phyloP scores from a whole-genome alignment of 2,329 filamentous ascomycete species.

The Calonectria pseudoreteaudii region DNA sequence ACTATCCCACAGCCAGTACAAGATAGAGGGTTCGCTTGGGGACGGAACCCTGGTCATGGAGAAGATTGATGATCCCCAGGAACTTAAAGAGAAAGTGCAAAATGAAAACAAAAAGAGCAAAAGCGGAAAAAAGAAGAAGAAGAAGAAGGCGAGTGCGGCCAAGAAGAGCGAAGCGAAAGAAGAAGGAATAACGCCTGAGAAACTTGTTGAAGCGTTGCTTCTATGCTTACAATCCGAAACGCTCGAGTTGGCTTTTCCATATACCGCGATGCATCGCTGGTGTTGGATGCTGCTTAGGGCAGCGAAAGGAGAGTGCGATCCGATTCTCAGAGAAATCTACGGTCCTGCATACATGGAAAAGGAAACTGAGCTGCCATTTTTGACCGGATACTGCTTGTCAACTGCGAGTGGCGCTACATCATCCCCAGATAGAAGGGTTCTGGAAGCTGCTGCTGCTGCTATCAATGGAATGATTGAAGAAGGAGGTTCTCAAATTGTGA shows the following conservation, averaged over 20 bases:
- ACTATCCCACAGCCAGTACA: constrained; percentile 46
- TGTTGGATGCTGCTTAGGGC: background rate
- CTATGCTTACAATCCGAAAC: constrained; percentile 51
- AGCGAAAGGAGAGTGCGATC: background rate
- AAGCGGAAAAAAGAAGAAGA: background rate
- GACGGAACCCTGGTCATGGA: background rate
- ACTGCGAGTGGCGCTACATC: background rate
- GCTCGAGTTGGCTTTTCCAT: constrained; percentile 48
- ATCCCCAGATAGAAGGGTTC: background rate
- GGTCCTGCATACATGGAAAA: background rate
- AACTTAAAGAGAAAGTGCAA: constrained; percentile 2
- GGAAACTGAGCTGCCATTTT: constrained; percentile 6
- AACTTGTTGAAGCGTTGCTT: constrained; percentile 48
- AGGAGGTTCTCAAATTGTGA: background rate
- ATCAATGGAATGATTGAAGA: background rate
- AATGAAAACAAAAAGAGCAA: background rate
- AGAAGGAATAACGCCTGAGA: constrained; percentile 26
- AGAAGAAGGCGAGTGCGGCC: constrained; percentile 30
- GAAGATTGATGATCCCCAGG: background rate
- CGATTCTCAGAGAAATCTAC: background rate
- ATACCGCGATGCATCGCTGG: background rate
- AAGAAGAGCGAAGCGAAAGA: constrained; percentile 27
- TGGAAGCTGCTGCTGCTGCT: background rate
- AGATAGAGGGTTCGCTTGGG: constrained; percentile 2
- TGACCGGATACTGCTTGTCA: constrained; percentile 1